Conservation (phyloP, 2,329 filamentous ascomycete genomes). For the Dothiorella sarmentorum region DNA sequence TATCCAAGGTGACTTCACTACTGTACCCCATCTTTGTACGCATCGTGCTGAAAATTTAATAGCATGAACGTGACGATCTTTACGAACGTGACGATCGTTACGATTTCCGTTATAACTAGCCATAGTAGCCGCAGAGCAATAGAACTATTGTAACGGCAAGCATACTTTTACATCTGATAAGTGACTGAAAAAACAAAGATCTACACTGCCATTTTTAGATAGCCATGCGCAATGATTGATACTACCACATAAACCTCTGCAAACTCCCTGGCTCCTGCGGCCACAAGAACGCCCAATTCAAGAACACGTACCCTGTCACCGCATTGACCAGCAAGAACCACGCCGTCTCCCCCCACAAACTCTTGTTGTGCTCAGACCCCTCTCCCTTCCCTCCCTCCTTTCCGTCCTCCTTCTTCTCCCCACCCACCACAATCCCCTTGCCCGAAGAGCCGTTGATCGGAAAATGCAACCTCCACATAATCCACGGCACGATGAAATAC, state of each 20-base stretch:
- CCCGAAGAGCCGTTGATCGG: slow-evolving; percentile 46
- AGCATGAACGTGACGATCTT: too few relatives aligned
- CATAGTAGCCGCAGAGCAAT: too few relatives aligned
- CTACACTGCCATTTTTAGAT: too few relatives aligned
- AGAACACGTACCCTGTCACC: slow-evolving; percentile 67
- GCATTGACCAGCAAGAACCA: slow-evolving; percentile 68
- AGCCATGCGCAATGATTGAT: too few relatives aligned
- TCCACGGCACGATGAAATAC: slow-evolving; percentile 94
- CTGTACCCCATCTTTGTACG: too few relatives aligned
- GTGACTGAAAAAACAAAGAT: too few relatives aligned
- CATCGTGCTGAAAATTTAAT: too few relatives aligned
- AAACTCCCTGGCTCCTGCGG: slow-evolving; percentile 54
- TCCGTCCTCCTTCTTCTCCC: background rate
- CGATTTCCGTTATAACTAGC: too few relatives aligned
- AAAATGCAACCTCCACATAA: slow-evolving; percentile 82
- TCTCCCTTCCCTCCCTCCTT: background rate
- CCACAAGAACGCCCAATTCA: slow-evolving; percentile 68
- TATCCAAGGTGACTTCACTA: too few relatives aligned
- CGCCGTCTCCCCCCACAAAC: slow-evolving; percentile 59
- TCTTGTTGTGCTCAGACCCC: slow-evolving; percentile 33
- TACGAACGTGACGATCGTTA: too few relatives aligned
- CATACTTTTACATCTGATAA: too few relatives aligned
- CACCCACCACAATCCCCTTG: background rate
- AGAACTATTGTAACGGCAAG: too few relatives aligned
- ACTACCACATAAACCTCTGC: slow-evolving; percentile 81